Percentiles rank a stretch among this genome's conserved stretches.
These are phyloP conservation scores for Thalassiosira gravida DNA, from an alignment of 352 stramenopile genomes.

Conservation along the genomic window DNA sequence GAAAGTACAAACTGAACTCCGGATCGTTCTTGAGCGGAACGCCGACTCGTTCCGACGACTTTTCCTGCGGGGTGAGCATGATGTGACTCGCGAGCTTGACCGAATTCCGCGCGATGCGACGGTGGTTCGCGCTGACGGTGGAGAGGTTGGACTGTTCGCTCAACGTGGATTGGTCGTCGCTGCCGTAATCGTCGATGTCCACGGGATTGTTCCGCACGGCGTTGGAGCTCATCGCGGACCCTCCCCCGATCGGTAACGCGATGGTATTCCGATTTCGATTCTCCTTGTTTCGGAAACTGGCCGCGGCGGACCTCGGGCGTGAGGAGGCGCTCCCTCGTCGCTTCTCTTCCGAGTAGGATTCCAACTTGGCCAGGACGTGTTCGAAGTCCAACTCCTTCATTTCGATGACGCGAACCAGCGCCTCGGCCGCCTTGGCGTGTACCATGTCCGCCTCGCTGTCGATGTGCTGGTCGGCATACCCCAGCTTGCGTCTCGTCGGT, in stretches of 20 bases:
- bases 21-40: constrained; percentile 64
- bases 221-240: background rate
- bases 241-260: too few relatives aligned
- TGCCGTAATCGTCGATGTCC: constrained; percentile 2
- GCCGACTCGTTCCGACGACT: constrained; percentile 11
- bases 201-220: background rate
- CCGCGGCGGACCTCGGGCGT: background rate
- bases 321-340: background rate
- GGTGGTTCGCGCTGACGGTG: constrained; percentile 15
- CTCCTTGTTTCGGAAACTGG: background rate
- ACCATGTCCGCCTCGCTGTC: constrained; percentile 1
- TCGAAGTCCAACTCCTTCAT: constrained; percentile 28
- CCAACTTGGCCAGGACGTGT: constrained; percentile 17
- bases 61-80: constrained; percentile 6
- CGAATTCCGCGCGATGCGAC: constrained; percentile 8
- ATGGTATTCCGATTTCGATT: background rate
- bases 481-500: too few relatives aligned
- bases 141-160: constrained; percentile 22
- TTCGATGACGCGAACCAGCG: constrained; percentile 17
- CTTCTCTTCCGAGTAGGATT: constrained; percentile 2
- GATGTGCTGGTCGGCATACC: too few relatives aligned
- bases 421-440: constrained; percentile 26
- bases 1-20: constrained; percentile 67
- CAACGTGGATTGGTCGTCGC: constrained; percentile 6
- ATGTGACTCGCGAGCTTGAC: constrained; percentile 26